Evolutionary conservation across 1,139 yeast genomes (phyloP), one percentile per base, ranked within the genome.

Genomic region (Candida sp.): DNA sequence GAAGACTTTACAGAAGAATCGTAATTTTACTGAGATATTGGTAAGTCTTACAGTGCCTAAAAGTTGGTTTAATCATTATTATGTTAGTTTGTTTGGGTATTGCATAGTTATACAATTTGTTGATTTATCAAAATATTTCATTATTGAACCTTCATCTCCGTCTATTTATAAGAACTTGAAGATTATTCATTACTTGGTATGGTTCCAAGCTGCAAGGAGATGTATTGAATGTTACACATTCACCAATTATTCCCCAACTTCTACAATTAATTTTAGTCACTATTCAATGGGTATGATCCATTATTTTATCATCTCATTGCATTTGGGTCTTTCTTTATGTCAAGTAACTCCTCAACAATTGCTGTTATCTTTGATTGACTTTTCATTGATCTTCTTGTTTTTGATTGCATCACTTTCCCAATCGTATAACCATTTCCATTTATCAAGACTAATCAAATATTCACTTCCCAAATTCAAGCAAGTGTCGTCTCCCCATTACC

Each of bases 401-500:
- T 42, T 60, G 2, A 37, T 63, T 1, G 75, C 79, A 3, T 79
- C 86, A 5, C 45, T 65, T 23, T 81, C 77, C 49, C 97, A 91
- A 61, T 70, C 56, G 49, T 51, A 51, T 21, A 78, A 79, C 53
- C 97, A 91, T 60, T 45, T 48, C 4, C 78, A 82, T 49, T 69
- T 91, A 45, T 75, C 95, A 0, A 52, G 62, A 4, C 67, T 89
- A 35, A 66, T 66, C 21, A 90, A 90, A 60, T 91, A 91, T 61
- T 68, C 82, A 0, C 57, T 79, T 30, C 97, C 97, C 0, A 56
- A 58, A 0, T 61, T 61, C 35, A 73, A 61, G 35, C 54, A 56
- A 11, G 72, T 79, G 2, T 74, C 85, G 9, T 84, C 90, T 54
- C 91, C 97, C 0, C 97, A 91, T 60, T 91, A 90, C 55, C 68